Evolutionary conservation across 805 yeast genomes (phyloP).

Genomic region (Maudiozyma barnettii): DNA sequence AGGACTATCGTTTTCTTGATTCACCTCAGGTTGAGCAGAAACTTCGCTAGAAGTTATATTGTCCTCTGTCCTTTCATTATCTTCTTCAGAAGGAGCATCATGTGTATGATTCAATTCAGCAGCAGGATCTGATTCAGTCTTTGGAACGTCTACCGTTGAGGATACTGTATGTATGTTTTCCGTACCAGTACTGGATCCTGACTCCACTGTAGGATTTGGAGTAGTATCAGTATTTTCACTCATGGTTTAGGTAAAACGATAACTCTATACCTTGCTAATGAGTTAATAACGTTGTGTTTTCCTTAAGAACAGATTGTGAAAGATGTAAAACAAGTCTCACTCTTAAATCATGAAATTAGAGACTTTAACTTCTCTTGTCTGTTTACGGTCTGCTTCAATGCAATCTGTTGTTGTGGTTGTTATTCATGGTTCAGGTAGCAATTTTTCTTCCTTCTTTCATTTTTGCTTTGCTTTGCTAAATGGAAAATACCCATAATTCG

Average conservation of each 20-base stretch:
- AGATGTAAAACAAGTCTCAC: too few relatives aligned
- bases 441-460: not conserved
- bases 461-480: not conserved
- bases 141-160: not conserved
- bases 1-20: not conserved
- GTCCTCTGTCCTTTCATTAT: not conserved
- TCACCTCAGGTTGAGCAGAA: not conserved
- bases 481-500: not conserved
- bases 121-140: not conserved
- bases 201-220: not conserved
- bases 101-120: conserved; percentile 1
- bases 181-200: not conserved
- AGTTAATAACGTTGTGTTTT: too few relatives aligned
- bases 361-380: too few relatives aligned
- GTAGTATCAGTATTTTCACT: conserved; percentile 1
- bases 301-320: too few relatives aligned
- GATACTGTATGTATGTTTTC: not conserved
- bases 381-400: too few relatives aligned
- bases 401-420: too few relatives aligned
- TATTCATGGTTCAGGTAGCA: too few relatives aligned
- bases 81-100: conserved; percentile 1
- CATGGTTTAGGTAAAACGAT: not conserved
- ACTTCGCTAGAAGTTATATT: not conserved
- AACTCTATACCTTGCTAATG: not conserved
- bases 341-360: too few relatives aligned